Conservation (phyloP, 352 stramenopile species). For the Pythium dissimile region DNA sequence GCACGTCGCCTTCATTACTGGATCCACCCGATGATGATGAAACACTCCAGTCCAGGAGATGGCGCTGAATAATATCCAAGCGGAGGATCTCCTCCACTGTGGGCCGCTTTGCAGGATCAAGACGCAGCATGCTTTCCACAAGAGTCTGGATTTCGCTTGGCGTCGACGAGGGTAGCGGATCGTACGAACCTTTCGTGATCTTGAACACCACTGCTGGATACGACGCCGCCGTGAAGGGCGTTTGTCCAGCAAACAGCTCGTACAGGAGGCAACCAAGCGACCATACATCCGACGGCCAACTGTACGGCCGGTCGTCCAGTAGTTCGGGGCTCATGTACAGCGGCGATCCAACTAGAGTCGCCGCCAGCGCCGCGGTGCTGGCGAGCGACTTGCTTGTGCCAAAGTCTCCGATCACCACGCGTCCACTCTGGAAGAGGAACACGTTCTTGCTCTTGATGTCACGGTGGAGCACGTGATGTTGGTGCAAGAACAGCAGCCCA, state of each 20-base stretch:
- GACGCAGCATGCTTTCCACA: constrained; percentile 27
- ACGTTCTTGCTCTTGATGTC: constrained; percentile 88
- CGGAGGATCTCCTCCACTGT: constrained; percentile 2
- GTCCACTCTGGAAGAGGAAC: constrained; percentile 79
- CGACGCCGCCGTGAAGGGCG: constrained; percentile 58
- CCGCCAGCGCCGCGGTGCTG: constrained; percentile 21
- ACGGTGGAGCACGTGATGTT: constrained; percentile 59
- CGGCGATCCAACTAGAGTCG: constrained; percentile 59
- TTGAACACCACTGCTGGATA: constrained; percentile 48
- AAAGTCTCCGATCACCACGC: constrained; percentile 79
- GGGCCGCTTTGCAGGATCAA: constrained; percentile 10
- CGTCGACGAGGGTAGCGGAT: constrained; percentile 19
- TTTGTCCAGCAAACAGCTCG: constrained; percentile 44
- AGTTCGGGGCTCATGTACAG: constrained; percentile 81
- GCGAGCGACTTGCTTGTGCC: constrained; percentile 49
- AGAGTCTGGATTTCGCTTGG: constrained; percentile 20
- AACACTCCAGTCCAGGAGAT: background rate
- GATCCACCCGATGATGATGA: too few species aligned
- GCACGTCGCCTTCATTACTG: too few species aligned
- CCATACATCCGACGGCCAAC: constrained; percentile 68
- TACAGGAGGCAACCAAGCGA: constrained; percentile 82
- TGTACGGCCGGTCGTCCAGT: constrained; percentile 51
- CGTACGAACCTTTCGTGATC: constrained; percentile 37
- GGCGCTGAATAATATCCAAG: background rate
- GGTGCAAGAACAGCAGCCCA: constrained; percentile 81